These are phyloP conservation scores for Tylopilus subfusipes DNA, from an alignment of 768 basidiomycete genomes.

Conservation along the genomic window DNA sequence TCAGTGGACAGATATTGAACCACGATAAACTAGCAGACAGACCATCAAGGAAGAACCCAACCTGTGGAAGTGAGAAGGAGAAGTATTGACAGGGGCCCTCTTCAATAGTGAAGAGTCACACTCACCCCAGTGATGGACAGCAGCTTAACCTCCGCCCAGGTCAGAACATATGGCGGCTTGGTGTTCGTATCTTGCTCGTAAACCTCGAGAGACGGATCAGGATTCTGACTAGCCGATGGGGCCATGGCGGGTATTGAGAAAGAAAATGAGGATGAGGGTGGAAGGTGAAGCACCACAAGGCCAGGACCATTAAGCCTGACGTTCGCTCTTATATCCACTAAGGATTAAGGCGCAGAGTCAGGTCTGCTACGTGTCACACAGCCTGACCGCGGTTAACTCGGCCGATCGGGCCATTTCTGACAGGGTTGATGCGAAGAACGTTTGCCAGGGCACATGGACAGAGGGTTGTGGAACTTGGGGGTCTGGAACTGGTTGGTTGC, in stretches of 20 bases:
- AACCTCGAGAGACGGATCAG: slow-evolving; percentile 20
- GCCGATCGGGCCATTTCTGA: neutral
- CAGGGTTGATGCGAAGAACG: slow-evolving; percentile 10
- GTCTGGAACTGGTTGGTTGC: neutral
- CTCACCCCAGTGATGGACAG: slow-evolving; percentile 59
- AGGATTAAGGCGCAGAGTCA: neutral
- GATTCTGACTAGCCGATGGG: neutral
- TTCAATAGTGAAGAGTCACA: neutral
- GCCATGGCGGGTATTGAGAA: slow-evolving; percentile 10
- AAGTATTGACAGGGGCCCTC: neutral
- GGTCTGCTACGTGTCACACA: slow-evolving; percentile 1
- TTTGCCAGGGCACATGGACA: neutral
- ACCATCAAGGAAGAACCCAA: slow-evolving; percentile 74
- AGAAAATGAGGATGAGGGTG: neutral
- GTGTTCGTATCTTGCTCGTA: slow-evolving; percentile 28
- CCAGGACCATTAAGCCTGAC: neutral
- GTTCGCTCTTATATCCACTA: slow-evolving; percentile 2
- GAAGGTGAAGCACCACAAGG: neutral
- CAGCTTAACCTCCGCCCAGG: slow-evolving; percentile 52
- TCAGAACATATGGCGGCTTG: slow-evolving; percentile 39
- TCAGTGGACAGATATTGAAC: slow-evolving; percentile 3
- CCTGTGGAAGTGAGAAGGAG: slow-evolving; percentile 35
- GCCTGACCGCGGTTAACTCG: neutral
- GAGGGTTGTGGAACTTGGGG: neutral
- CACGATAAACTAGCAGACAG: slow-evolving; percentile 13